Base-by-base conservation (phyloP, 805 yeast species). In the Pichia nanzhaoensis region DNA sequence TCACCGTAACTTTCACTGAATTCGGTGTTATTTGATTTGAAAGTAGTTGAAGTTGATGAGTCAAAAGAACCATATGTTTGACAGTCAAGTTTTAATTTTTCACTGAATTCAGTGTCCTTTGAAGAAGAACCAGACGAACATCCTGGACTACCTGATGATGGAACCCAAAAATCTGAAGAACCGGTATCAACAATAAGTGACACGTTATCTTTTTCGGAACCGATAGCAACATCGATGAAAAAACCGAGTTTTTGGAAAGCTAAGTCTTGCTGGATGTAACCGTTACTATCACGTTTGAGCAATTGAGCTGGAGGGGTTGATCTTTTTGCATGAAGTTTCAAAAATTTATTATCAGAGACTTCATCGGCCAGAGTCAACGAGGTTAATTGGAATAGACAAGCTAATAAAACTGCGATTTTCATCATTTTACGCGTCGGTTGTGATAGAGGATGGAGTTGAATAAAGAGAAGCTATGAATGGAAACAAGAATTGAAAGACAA, bases 101-200 rank as follows among this genome's bases (percentile, higher is more conserved):
- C 22, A 16, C 10, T 27, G 17, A 30, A 14, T 97, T 68, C 28
- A 10, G 28, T 7, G 28, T 24, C 28, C 10, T 24, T 24, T 24
- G 28, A 24, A 24, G 28, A 24, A 24, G 28, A 24, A 7, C 28
- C 28, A 24, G 28, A 24, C 28, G 91, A 78, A 5, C 96, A 88
- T 42, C 87, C 72, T 18, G 37, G 1, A 71, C 98, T 91, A 55
- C 86, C 89, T 37, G 72, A 54, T 48, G 95, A 78, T 43, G 99
- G 98, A 51, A 91, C 87, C 99, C 99, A 91, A 69, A 93, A 73
- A 69, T 91, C 93, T 38, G 97, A 85, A 39, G 95, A 85, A 32
- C 98, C 98, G 21, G 99, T 91, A 67, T 91, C 99, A 59, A 91
- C 73, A 51, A 91, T 79, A 41, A 93, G 98, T 74, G 90, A 91